These are phyloP conservation scores for Arthrobotrys megalospora DNA, from an alignment of 2,329 filamentous ascomycete species.

Conservation along the genomic window DNA sequence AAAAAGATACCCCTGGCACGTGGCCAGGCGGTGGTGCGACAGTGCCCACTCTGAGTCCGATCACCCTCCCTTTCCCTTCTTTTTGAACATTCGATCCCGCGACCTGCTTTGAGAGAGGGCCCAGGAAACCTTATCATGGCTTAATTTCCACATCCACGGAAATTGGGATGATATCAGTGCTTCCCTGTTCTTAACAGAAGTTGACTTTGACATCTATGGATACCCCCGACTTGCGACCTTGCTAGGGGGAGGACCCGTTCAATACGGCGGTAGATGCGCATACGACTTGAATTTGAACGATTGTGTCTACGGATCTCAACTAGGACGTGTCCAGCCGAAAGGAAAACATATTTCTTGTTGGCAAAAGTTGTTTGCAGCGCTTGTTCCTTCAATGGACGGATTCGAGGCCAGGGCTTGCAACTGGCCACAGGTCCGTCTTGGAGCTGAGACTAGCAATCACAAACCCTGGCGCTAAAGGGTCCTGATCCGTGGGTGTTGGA, in stretches of 20 bases:
- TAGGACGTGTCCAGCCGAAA: not conserved
- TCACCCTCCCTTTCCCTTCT: constrained; percentile 22
- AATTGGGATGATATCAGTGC: constrained; percentile 45
- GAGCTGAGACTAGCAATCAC: constrained; percentile 57
- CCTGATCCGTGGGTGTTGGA: constrained; percentile 10
- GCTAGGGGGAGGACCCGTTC: not conserved
- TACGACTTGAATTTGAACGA: too few relatives aligned
- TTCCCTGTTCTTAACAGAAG: constrained; percentile 40
- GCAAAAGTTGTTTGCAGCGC: constrained; percentile 43
- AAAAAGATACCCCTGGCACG: constrained; percentile 19
- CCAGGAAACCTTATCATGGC: constrained; percentile 40
- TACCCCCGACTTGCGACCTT: constrained; percentile 4
- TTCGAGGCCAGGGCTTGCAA: constrained; percentile 14
- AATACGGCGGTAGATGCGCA: not conserved
- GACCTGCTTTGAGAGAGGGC: constrained; percentile 14
- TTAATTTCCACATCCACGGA: constrained; percentile 57
- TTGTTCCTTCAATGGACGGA: constrained; percentile 53
- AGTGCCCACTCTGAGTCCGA: constrained; percentile 41
- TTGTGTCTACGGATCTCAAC: not conserved
- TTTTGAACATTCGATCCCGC: too few relatives aligned
- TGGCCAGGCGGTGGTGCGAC: constrained; percentile 36
- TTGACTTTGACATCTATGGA: constrained; percentile 8
- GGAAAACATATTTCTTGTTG: not conserved
- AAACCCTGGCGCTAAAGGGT: constrained; percentile 45
- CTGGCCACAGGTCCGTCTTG: constrained; percentile 29